Evolutionary conservation across 495 filamentous ascomycete genomes (phyloP).

Genomic region (Bryoglossum gracile): DNA sequence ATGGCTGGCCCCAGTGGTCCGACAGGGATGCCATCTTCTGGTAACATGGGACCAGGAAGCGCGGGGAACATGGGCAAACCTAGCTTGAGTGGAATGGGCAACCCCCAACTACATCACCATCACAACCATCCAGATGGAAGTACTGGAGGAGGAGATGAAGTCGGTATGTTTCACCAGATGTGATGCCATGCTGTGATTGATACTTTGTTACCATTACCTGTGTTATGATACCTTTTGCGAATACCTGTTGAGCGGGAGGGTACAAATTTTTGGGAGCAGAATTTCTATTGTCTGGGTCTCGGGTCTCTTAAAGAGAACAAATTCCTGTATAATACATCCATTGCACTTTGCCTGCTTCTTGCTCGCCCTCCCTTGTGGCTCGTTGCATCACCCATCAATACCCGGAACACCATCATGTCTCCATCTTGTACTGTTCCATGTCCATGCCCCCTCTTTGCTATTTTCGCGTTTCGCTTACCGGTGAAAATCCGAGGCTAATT

Average conservation of each 20-base stretch:
- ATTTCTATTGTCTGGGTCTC: constrained; percentile 1
- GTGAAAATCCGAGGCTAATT: constrained; percentile 34
- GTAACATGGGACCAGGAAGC: constrained; percentile 40
- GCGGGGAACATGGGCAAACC: constrained; percentile 47
- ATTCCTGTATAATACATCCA: constrained; percentile 28
- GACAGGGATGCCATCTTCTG: constrained; percentile 44
- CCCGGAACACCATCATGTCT: constrained; percentile 30
- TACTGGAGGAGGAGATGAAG: constrained; percentile 69
- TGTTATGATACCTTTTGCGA: constrained; percentile 39
- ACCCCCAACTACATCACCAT: constrained; percentile 66
- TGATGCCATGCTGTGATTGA: constrained; percentile 41
- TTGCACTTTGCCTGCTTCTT: constrained; percentile 18
- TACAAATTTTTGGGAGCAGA: constrained; percentile 16
- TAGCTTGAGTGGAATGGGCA: constrained; percentile 54
- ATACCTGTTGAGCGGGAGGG: constrained; percentile 21
- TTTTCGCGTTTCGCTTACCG: constrained; percentile 21
- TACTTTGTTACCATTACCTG: constrained; percentile 41
- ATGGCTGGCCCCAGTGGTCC: constrained; percentile 44
- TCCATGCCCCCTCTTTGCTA: constrained; percentile 2
- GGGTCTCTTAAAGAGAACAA: constrained; percentile 4
- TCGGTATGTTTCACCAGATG: constrained; percentile 86
- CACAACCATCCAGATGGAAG: constrained; percentile 68
- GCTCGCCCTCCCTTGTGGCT: constrained; percentile 26
- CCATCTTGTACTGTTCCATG: constrained; percentile 24
- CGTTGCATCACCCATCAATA: constrained; percentile 26